phyloP scores from a whole-genome alignment of 345 rosid genomes.

The Salix exigua region DNA sequence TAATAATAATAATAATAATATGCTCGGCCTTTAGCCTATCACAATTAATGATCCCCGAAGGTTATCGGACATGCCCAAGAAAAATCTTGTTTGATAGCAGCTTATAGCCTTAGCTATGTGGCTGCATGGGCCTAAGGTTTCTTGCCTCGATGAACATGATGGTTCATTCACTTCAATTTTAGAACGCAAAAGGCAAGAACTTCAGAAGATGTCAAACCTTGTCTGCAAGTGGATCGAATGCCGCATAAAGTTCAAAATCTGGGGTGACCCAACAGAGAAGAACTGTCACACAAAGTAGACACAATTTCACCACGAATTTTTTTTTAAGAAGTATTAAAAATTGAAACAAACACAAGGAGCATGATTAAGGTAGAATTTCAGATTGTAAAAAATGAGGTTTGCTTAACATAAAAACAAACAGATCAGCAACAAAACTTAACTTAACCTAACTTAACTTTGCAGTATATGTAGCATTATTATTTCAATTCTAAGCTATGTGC shows the following conservation, averaged over 20 bases:
- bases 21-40: background rate
- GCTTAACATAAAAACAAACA: background rate
- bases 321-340: background rate
- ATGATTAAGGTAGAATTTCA: background rate
- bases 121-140: background rate
- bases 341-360: background rate
- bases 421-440: background rate
- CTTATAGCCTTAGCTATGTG: background rate
- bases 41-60: background rate
- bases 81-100: background rate
- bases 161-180: too few relatives aligned
- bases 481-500: background rate
- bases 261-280: conserved; percentile 95
- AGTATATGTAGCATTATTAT: background rate
- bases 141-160: background rate
- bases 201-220: conserved; percentile 47
- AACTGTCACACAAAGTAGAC: conserved; percentile 44
- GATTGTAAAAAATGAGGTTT: background rate
- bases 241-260: conserved; percentile 95
- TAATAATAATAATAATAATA: background rate
- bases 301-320: background rate
- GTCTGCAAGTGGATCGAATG: conserved; percentile 97
- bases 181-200: background rate
- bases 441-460: background rate
- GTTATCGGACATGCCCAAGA: background rate